Evolutionary conservation across 176 grass and related monocot species (phyloP).

Genomic region (Oryza glaberrima): DNA sequence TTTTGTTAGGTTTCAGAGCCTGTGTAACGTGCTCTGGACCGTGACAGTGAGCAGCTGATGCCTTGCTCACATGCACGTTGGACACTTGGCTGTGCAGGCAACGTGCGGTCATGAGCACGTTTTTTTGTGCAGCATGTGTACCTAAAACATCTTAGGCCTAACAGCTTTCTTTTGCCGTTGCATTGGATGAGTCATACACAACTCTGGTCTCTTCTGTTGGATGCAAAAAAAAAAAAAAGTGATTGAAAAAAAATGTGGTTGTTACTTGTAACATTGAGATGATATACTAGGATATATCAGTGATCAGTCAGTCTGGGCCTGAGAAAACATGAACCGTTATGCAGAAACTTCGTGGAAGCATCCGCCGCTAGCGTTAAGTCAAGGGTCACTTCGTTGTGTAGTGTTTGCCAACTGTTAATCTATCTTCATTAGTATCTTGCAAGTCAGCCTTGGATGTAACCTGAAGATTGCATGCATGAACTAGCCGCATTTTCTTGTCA

Average conservation of each 20-base stretch:
- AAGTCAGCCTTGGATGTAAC: constrained; percentile 29
- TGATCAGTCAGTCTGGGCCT: neutral
- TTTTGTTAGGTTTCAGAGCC: neutral
- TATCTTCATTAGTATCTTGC: constrained; percentile 25
- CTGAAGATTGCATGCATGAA: constrained; percentile 14
- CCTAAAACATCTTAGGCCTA: no score
- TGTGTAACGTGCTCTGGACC: neutral
- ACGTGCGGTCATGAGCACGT: neutral
- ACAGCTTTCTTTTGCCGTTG: no score
- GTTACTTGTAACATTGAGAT: neutral
- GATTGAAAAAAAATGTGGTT: no score
- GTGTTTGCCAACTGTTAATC: constrained; percentile 29
- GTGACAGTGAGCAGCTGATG: no score
- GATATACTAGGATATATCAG: neutral
- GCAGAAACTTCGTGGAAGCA: constrained; percentile 20
- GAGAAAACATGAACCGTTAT: neutral
- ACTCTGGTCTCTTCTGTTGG: no score
- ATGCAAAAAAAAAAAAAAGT: no score
- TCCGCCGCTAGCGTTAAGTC: constrained; percentile 21
- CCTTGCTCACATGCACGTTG: no score
- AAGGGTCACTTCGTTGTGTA: constrained; percentile 10
- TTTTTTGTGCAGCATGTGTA: no score
- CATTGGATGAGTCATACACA: no score
- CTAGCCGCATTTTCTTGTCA: constrained; percentile 23
- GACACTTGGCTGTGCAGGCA: neutral